These are phyloP conservation scores for Metschnikowia santaceciliae DNA, from an alignment of 805 yeast species.

Conservation along the genomic window DNA sequence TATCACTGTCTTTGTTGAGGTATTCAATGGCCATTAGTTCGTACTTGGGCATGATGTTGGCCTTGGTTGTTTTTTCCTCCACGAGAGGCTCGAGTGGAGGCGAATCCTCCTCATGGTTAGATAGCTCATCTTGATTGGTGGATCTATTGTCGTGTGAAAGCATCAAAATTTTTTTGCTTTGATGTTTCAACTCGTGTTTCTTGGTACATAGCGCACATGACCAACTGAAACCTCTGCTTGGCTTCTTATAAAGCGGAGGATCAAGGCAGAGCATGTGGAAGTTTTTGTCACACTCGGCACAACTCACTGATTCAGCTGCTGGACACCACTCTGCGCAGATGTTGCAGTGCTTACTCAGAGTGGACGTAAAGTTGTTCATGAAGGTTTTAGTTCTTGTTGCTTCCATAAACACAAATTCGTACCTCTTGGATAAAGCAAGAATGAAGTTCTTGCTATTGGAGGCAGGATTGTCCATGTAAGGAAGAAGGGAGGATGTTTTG, in stretches of 20 bases:
- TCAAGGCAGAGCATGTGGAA: constrained; percentile 83
- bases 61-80: constrained; percentile 3
- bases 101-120: neutral
- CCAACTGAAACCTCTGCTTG: constrained; percentile 88
- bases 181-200: constrained; percentile 45
- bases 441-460: constrained; percentile 59
- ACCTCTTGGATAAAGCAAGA: constrained; percentile 60
- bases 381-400: constrained; percentile 59
- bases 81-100: neutral
- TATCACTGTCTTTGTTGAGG: constrained; percentile 40
- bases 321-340: constrained; percentile 85
- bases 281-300: constrained; percentile 68
- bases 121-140: constrained; percentile 35
- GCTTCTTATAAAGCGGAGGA: constrained; percentile 77
- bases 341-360: constrained; percentile 51
- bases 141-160: constrained; percentile 40
- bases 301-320: constrained; percentile 64
- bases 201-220: constrained; percentile 77
- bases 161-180: constrained; percentile 37
- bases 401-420: constrained; percentile 73
- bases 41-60: constrained; percentile 42
- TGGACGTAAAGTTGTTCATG: constrained; percentile 54
- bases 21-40: constrained; percentile 56
- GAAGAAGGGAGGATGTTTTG: constrained; percentile 50
- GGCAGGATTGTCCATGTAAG: constrained; percentile 25